A percentile compares a stretch with the other conserved stretches of the same genome.
Conservation (phyloP, 2,329 filamentous ascomycete species). For the Pseudogymnoascus sp. region DNA sequence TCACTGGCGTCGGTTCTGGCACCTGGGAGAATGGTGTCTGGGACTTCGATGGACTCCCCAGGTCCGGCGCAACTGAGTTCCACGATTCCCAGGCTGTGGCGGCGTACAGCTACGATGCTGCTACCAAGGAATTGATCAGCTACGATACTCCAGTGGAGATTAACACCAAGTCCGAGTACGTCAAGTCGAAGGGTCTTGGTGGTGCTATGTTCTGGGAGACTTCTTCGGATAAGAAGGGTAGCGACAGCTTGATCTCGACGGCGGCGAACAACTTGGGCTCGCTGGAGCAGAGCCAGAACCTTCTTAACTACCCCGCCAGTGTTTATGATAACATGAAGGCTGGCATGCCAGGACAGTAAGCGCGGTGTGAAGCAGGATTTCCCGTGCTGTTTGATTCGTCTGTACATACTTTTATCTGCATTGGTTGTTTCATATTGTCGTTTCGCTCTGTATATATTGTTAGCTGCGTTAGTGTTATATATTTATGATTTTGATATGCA, state of each 20-base stretch:
- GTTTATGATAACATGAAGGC: conserved; percentile 46
- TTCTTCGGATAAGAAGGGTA: conserved; percentile 54
- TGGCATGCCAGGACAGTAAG: conserved; percentile 23
- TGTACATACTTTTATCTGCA: conserved; percentile 2
- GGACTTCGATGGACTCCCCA: conserved; percentile 73
- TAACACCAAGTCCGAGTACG: conserved; percentile 54
- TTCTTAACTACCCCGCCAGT: conserved; percentile 43
- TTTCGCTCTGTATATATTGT: conserved; percentile 41
- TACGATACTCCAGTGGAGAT: conserved; percentile 60
- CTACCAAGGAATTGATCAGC: conserved; percentile 54
- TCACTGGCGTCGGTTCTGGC: conserved; percentile 54
- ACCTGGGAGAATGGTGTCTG: conserved; percentile 67
- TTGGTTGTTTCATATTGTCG: neutral
- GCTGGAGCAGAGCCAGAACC: conserved; percentile 40
- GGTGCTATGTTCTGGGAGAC: conserved; percentile 85
- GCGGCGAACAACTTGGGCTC: conserved; percentile 32
- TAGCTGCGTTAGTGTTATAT: conserved; percentile 25
- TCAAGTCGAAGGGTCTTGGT: conserved; percentile 53
- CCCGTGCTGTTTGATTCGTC: neutral
- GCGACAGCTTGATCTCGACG: conserved; percentile 51
- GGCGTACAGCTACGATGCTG: conserved; percentile 61
- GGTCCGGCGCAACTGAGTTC: conserved; percentile 45
- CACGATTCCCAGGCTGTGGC: conserved; percentile 51
- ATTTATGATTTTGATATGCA: neutral
- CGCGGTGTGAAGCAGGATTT: neutral